A percentile compares a stretch with the other conserved stretches of the same genome.
Evolutionary conservation across 2,329 filamentous ascomycete species (phyloP).

Genomic region (Colletotrichum tofieldiae): DNA sequence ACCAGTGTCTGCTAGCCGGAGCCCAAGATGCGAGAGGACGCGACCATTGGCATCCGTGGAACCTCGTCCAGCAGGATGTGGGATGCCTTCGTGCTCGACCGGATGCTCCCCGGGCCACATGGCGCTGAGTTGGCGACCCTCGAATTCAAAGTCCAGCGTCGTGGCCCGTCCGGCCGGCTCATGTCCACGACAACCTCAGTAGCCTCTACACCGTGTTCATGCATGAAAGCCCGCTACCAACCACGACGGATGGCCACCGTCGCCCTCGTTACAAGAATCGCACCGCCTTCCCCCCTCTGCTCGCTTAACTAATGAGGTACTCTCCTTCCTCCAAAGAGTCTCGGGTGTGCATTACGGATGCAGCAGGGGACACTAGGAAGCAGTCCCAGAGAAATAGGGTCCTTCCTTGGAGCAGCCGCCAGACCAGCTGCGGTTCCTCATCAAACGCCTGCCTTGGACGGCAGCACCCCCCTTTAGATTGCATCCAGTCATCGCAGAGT

Average conservation of each 20-base stretch:
- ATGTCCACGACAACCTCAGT: neutral
- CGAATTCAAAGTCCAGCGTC: neutral
- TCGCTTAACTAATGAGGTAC: neutral
- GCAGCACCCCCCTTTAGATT: constrained; percentile 23
- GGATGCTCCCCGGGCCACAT: constrained; percentile 18
- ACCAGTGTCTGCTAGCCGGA: constrained; percentile 1
- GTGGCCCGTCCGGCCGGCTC: neutral
- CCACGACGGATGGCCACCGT: too few relatives aligned
- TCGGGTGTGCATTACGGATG: constrained; percentile 14
- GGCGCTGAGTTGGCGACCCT: neutral
- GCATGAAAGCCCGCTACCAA: too few relatives aligned
- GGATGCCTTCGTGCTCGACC: neutral
- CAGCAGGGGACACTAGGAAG: too few relatives aligned
- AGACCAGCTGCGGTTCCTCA: constrained; percentile 5
- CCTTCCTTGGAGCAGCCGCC: constrained; percentile 25
- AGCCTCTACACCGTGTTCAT: constrained; percentile 25
- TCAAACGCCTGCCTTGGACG: constrained; percentile 8
- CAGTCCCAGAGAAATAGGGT: constrained; percentile 7
- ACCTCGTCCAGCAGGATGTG: constrained; percentile 2
- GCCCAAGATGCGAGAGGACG: neutral
- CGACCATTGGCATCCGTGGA: neutral
- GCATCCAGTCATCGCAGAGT: constrained; percentile 20
- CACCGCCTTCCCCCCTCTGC: neutral
- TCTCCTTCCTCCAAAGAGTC: neutral
- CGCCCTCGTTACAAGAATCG: too few relatives aligned